These are phyloP conservation scores for Phytophthora sp. DNA, from an alignment of 352 stramenopile genomes.

Conservation along the genomic window DNA sequence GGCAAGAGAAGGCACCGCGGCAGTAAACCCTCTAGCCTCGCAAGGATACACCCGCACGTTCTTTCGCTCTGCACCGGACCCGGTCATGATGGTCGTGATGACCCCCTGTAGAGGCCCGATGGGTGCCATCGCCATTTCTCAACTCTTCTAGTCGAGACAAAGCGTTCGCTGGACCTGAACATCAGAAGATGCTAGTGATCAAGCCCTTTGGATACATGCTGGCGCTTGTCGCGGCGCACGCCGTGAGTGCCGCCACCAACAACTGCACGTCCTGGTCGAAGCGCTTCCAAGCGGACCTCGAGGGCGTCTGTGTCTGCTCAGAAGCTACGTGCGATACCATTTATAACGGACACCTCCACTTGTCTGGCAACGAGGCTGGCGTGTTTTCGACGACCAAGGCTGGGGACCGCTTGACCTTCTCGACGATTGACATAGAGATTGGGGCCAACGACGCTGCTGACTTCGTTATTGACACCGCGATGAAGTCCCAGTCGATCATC, in stretches of 20 bases:
- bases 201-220: constrained; percentile 29
- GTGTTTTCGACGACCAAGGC: constrained; percentile 61
- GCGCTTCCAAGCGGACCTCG: constrained; percentile 51
- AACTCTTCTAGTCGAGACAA: constrained; percentile 31
- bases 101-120: neutral
- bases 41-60: constrained; percentile 29
- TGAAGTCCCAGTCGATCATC: constrained; percentile 81
- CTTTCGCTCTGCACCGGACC: constrained; percentile 6
- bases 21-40: constrained; percentile 17
- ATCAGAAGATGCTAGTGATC: constrained; percentile 29
- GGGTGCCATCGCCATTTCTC: constrained; percentile 19
- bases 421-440: constrained; percentile 33
- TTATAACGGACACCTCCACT: constrained; percentile 50
- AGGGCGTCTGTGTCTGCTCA: constrained; percentile 62
- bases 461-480: constrained; percentile 53
- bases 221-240: constrained; percentile 20
- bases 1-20: constrained; percentile 18
- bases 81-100: constrained; percentile 1
- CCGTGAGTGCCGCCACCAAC: constrained; percentile 19
- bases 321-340: constrained; percentile 57
- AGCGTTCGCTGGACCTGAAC: constrained; percentile 9
- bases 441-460: constrained; percentile 32
- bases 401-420: constrained; percentile 56
- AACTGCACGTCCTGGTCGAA: constrained; percentile 53
- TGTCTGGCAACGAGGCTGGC: constrained; percentile 46